phyloP scores from a whole-genome alignment of 441 rosid genomes.

The Jatropha podagrica region DNA sequence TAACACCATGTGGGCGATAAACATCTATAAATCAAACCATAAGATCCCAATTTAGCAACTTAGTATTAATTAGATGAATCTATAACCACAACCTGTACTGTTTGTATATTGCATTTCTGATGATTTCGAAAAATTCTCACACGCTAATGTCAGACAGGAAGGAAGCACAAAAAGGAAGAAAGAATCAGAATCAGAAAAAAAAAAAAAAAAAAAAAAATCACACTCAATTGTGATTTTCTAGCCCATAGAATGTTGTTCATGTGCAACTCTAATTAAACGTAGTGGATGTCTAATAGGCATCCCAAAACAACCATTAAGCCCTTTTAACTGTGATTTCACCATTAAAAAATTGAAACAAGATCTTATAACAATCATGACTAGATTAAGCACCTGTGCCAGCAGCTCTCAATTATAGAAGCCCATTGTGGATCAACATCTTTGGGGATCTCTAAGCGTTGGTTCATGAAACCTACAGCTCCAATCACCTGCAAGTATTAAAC shows the following conservation, averaged over 20 bases:
- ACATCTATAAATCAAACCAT: background rate
- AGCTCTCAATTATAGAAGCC: conserved; percentile 80
- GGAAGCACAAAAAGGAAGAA: background rate
- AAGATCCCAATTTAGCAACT: background rate
- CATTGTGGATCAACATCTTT: conserved; percentile 74
- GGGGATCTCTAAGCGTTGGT: conserved; percentile 84
- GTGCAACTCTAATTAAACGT: conserved; percentile 2
- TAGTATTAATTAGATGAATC: conserved; percentile 1
- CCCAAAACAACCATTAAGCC: background rate
- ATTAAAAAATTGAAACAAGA: background rate
- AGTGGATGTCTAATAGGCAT: conserved; percentile 10
- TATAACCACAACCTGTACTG: background rate
- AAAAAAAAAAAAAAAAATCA: background rate
- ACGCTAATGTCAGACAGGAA: background rate
- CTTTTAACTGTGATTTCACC: conserved; percentile 7
- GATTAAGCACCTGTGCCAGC: conserved; percentile 77
- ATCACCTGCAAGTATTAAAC: conserved; percentile 65
- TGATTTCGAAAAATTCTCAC: background rate
- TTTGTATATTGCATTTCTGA: background rate
- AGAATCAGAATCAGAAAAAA: background rate
- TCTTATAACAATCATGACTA: background rate
- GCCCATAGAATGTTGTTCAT: background rate
- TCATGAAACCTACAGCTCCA: conserved; percentile 96
- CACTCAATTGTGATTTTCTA: background rate
- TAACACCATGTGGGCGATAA: background rate